These are phyloP conservation scores for Rhexocercosporidium sp. DNA, from an alignment of 2,329 filamentous ascomycete genomes.

Conservation along the genomic window DNA sequence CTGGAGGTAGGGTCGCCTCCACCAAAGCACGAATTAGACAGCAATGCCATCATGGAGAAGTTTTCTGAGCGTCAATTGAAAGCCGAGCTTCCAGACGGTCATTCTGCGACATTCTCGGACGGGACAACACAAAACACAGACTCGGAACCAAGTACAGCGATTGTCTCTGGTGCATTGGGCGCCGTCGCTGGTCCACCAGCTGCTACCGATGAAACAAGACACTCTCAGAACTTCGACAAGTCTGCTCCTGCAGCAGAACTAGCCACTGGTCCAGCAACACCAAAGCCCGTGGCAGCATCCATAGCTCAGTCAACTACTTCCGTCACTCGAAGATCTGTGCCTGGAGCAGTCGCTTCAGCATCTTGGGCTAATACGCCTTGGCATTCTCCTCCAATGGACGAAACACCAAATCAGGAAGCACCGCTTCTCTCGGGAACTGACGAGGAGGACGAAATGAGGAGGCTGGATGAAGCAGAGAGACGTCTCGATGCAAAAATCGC, in stretches of 20 bases:
- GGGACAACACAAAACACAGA: neutral
- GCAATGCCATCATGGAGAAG: neutral
- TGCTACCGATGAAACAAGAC: neutral
- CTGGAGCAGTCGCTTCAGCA: neutral
- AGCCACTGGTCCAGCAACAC: slow-evolving; percentile 6
- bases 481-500: slow-evolving; percentile 12
- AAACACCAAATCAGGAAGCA: neutral
- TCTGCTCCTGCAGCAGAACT: slow-evolving; percentile 1
- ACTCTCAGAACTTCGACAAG: neutral
- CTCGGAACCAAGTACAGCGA: neutral
- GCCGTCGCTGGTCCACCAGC: neutral
- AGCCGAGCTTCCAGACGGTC: slow-evolving; percentile 2
- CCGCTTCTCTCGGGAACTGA: slow-evolving; percentile 3
- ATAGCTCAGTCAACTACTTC: neutral
- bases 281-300: neutral
- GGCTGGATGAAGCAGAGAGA: slow-evolving; percentile 11
- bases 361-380: slow-evolving; percentile 11
- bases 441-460: slow-evolving; percentile 10
- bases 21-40: slow-evolving; percentile 4
- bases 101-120: neutral
- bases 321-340: neutral
- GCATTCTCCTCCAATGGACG: slow-evolving; percentile 1
- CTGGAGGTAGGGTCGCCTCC: slow-evolving; percentile 16
- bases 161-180: neutral
- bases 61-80: neutral